Base-by-base conservation (phyloP, 2,329 filamentous ascomycete genomes). In the Pseudopyrenochaeta lycopersici region DNA sequence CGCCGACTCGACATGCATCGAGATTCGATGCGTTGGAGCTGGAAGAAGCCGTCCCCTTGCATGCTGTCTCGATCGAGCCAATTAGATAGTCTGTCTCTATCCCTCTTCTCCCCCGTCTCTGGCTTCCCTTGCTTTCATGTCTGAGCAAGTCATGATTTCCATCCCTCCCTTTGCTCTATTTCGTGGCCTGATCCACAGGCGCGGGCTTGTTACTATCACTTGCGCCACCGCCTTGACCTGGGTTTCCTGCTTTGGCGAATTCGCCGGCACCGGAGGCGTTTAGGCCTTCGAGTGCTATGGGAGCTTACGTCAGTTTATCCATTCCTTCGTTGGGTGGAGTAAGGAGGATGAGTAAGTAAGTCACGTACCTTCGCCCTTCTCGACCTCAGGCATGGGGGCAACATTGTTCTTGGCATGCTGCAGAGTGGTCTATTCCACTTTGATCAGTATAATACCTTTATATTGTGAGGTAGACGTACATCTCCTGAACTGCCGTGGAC, bases 371-470 rank as follows among this genome's bases (percentile, higher is more conserved):
- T 70, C 70, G 52, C 76, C 76, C 54, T 77, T 76, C 60, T 78
- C 76, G 29, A 58, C 47, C 38, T 74, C 69, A 35, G 76, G 76
- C 46, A 71, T 61, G 48, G 75, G 67, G 10, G 76, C 76, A 44
- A 76, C 72, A 57, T 77, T 77, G 62, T 68, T 68, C 59, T 74
- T 66, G 42, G 73, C 62, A 64, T 75, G 73, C 57, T 76, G 63
- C 49, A 77, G 67, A 36, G 68, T 66, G 29, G 57, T 45, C 66
- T 72, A 52, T 4, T 30, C 7, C 10, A 1, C 15, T 18, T 9
- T n/a, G 9, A 32, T 58, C 18, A 56, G 51, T 32, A 14, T 2
- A 31, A n/a, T 42, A 41, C 17, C 17, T 1, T n/a, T 7, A 35
- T 32, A n/a, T 38, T 14, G 20, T 15, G 20, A 30, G 15, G 14